These are phyloP conservation scores for Apiospora rasikravindrae DNA, from an alignment of 2,329 filamentous ascomycete species.

Conservation along the genomic window DNA sequence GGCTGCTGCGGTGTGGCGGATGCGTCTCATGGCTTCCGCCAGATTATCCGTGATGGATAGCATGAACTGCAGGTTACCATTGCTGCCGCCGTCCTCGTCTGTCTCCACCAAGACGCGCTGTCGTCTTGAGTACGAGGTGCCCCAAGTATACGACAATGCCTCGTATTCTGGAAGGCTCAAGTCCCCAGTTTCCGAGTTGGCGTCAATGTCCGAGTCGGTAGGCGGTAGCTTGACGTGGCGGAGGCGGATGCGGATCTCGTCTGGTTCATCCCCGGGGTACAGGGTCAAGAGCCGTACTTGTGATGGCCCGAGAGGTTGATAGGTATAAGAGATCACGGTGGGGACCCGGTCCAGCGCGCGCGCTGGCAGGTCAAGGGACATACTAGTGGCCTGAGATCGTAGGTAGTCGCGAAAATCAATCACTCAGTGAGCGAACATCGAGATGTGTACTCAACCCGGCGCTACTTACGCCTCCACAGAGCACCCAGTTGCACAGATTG, in stretches of 20 bases:
- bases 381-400: too few species aligned
- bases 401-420: too few species aligned
- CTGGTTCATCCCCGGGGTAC: not conserved
- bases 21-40: not conserved
- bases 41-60: not conserved
- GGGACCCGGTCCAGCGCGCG: not conserved
- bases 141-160: constrained; percentile 8
- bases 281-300: not conserved
- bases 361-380: not conserved
- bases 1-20: not conserved
- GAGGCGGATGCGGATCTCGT: not conserved
- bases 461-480: too few species aligned
- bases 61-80: not conserved
- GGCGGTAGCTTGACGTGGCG: not conserved
- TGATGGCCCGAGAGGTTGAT: not conserved
- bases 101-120: not conserved
- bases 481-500: too few species aligned
- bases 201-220: not conserved
- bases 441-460: too few species aligned
- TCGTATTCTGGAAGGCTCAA: not conserved
- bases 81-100: not conserved
- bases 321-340: not conserved
- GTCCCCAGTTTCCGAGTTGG: too few species aligned
- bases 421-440: too few species aligned
- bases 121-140: not conserved